Conservation (phyloP, 1,284 basidiomycete genomes). For the Cutaneotrichosporon mucoides region DNA sequence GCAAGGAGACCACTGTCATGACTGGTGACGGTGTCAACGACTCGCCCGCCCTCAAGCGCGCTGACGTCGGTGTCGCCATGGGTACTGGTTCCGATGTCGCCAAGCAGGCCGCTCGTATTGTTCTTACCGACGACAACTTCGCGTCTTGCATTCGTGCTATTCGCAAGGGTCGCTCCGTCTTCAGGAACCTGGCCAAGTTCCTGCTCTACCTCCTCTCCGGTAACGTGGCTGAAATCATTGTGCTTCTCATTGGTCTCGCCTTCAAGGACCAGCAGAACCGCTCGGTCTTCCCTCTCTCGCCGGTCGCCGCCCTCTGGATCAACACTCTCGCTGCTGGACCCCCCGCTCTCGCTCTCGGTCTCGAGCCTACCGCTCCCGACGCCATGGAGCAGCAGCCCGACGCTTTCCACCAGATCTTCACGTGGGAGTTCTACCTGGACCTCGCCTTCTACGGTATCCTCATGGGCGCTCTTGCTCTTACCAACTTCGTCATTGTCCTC, state of each 20-base stretch:
- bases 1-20: slow-evolving; percentile 50
- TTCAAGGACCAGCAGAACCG: slow-evolving; percentile 59
- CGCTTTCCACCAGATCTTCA: slow-evolving; percentile 56
- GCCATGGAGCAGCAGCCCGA: slow-evolving; percentile 59
- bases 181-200: slow-evolving; percentile 51
- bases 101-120: slow-evolving; percentile 58
- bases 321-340: slow-evolving; percentile 55
- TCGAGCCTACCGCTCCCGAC: slow-evolving; percentile 58
- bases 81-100: slow-evolving; percentile 69
- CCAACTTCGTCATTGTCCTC: slow-evolving; percentile 56
- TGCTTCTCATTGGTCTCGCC: slow-evolving; percentile 62
- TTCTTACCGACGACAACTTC: slow-evolving; percentile 69
- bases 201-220: slow-evolving; percentile 55
- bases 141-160: slow-evolving; percentile 65
- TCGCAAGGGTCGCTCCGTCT: slow-evolving; percentile 59
- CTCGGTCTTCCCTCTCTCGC: slow-evolving; percentile 65
- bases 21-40: slow-evolving; percentile 59
- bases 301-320: slow-evolving; percentile 63
- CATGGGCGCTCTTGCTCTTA: slow-evolving; percentile 58
- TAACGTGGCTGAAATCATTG: slow-evolving; percentile 60
- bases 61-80: slow-evolving; percentile 66
- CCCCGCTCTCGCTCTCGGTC: slow-evolving; percentile 60
- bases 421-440: slow-evolving; percentile 56
- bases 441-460: slow-evolving; percentile 61
- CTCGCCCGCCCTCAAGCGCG: slow-evolving; percentile 56